Evolutionary conservation across 1,284 basidiomycete genomes (phyloP).

Genomic region (Tilletia indica): DNA sequence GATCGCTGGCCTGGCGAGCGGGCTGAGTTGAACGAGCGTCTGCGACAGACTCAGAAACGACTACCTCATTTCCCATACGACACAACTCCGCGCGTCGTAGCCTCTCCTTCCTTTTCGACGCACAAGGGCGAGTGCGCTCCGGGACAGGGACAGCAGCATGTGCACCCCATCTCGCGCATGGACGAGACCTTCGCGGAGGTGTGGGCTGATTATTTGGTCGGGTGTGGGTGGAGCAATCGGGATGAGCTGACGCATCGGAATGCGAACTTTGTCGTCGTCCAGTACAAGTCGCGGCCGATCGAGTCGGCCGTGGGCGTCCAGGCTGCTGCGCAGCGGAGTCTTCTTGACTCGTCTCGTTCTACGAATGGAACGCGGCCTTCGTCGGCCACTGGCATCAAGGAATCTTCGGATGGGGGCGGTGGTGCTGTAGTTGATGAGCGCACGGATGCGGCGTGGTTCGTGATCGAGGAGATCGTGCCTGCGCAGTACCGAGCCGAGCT

Average conservation of each 20-base stretch:
- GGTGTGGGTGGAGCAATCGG: conserved; percentile 53
- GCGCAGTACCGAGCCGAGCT: conserved; percentile 45
- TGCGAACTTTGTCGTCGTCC: conserved; percentile 52
- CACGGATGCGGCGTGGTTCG: conserved; percentile 50
- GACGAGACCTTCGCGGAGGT: conserved; percentile 53
- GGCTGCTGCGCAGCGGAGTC: background rate
- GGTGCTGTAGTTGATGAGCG: conserved; percentile 25
- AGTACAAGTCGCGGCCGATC: conserved; percentile 43
- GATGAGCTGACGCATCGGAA: conserved; percentile 52
- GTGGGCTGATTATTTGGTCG: conserved; percentile 51
- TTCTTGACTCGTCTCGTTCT: background rate
- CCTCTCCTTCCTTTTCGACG: conserved; percentile 25
- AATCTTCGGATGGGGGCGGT: background rate
- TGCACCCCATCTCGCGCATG: conserved; percentile 40
- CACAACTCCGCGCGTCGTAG: conserved; percentile 35
- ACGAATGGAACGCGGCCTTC: too few relatives aligned
- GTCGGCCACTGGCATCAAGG: background rate
- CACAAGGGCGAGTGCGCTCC: conserved; percentile 17
- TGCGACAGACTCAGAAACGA: conserved; percentile 32
- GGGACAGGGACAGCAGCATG: conserved; percentile 24
- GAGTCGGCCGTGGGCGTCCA: conserved; percentile 31
- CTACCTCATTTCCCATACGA: conserved; percentile 49
- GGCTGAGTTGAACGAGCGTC: conserved; percentile 19
- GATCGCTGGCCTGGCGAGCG: conserved; percentile 42
- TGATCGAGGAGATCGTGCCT: conserved; percentile 52